phyloP scores from a whole-genome alignment of 495 filamentous ascomycete species.

The Penicillium lividum region DNA sequence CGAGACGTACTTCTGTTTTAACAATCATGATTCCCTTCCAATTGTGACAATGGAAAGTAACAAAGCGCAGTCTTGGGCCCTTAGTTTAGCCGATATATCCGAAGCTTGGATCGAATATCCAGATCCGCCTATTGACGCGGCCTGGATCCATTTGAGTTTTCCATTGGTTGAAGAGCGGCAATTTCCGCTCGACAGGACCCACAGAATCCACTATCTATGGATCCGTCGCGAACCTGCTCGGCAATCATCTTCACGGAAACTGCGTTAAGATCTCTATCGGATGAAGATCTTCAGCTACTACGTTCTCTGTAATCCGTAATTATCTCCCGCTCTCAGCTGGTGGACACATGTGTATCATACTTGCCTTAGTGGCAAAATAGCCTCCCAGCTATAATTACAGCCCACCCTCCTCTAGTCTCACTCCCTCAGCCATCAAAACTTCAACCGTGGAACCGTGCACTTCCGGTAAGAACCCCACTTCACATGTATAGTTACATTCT shows the following conservation, averaged over 20 bases:
- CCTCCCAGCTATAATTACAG: background rate
- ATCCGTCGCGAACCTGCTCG: background rate
- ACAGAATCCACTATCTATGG: background rate
- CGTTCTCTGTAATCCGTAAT: no score
- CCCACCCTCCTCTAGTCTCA: background rate
- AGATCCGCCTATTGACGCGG: background rate
- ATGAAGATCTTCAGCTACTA: background rate
- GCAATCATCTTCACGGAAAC: background rate
- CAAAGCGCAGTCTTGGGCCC: no score
- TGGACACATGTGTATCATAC: background rate
- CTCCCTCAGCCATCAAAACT: background rate
- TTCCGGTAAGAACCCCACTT: background rate
- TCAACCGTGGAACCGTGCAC: no score
- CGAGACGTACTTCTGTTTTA: no score
- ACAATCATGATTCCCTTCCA: no score
- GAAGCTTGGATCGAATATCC: no score
- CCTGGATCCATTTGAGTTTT: background rate
- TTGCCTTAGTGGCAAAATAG: background rate
- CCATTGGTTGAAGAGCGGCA: background rate
- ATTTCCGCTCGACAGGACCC: background rate
- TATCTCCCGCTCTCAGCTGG: background rate
- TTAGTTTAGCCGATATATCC: no score
- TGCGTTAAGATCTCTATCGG: background rate
- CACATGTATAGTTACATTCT: background rate
- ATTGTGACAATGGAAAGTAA: no score